These are phyloP conservation scores for Candida tetrigidarum DNA, from an alignment of 1,139 yeast species.

Conservation along the genomic window DNA sequence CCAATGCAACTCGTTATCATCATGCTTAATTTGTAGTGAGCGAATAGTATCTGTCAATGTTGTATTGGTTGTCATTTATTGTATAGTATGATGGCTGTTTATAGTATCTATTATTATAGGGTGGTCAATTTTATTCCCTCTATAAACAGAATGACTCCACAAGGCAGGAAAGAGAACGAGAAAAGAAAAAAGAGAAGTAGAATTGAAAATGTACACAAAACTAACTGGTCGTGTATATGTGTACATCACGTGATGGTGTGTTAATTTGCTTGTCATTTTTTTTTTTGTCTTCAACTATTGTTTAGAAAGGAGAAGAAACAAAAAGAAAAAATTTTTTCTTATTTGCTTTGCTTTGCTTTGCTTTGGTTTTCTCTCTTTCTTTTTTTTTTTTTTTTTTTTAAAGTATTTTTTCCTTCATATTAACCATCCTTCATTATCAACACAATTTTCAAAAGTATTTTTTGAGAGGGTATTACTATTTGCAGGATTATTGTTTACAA, in stretches of 20 bases:
- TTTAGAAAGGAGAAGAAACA: neutral
- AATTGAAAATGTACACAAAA: neutral
- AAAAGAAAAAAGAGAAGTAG: neutral
- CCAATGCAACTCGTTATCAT: conserved; percentile 49
- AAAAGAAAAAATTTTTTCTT: neutral
- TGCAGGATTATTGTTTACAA: conserved; percentile 10
- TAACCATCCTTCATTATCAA: conserved; percentile 4
- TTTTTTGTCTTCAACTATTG: neutral
- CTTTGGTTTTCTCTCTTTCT: no score
- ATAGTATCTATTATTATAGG: neutral
- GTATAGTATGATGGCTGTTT: neutral
- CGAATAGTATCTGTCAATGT: neutral
- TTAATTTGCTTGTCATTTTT: neutral
- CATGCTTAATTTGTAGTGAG: conserved; percentile 24
- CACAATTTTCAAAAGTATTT: conserved; percentile 1
- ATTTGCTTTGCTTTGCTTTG: no score
- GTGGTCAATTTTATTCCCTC: neutral
- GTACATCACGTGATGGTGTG: neutral
- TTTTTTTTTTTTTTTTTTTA: neutral
- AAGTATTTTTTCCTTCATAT: conserved; percentile 10
- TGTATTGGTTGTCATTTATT: conserved; percentile 3
- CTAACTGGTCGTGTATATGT: neutral
- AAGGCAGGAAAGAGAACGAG: neutral
- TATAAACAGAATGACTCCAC: neutral
- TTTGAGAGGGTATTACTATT: conserved; percentile 3